Base-by-base conservation (phyloP, 1,284 basidiomycete genomes). In the Moesziomyces antarcticus region DNA sequence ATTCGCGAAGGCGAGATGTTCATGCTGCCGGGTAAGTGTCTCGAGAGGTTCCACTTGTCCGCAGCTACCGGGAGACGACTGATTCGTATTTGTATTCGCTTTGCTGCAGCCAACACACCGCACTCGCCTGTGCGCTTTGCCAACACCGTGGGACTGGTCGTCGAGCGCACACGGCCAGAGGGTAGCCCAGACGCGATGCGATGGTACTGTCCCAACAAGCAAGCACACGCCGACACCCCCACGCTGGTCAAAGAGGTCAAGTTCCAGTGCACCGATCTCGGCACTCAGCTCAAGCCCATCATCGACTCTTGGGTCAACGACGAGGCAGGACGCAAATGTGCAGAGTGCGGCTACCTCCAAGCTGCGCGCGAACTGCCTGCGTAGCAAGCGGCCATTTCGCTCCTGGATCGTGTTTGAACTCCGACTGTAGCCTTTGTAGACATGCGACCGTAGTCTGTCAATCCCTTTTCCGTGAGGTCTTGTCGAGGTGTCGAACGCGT, bases 1-100 rank as follows among this genome's bases (percentile, higher is more conserved):
- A 97, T 98, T 78, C 91, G 90, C 65, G 94, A 99, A 85, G 95
- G 95, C 44, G 93, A 95, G 75, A 97, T 98, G 93, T 97, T 96
- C 85, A 84, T 98, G 75, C 87, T 98, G 21, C 94, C 94, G 49
- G 67, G 67, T 70, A 64, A 91, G 94, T 93, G 37, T 40, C 37
- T 18, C 37, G 2, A 18, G 37, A 40, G 16, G 16, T n/a, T 1
- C 18, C 6, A 18, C 14, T 14, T 16, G 18, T 16, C 16, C 37
- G 37, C 37, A 40, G 16, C 13, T 40, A 16, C 0, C 5, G 1
- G 16, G 7, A 16, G 37, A 24, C n/a, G 8, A 18, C 55, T 58
- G 33, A 45, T 43, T 3, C 22, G 40, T 30, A 7, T 18, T 40
- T 35, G 37, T 1, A 22, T 30, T n/a, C 33, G 18, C 16, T 27